phyloP scores from a whole-genome alignment of 2,329 filamentous ascomycete genomes.

The Monilinia polystroma region DNA sequence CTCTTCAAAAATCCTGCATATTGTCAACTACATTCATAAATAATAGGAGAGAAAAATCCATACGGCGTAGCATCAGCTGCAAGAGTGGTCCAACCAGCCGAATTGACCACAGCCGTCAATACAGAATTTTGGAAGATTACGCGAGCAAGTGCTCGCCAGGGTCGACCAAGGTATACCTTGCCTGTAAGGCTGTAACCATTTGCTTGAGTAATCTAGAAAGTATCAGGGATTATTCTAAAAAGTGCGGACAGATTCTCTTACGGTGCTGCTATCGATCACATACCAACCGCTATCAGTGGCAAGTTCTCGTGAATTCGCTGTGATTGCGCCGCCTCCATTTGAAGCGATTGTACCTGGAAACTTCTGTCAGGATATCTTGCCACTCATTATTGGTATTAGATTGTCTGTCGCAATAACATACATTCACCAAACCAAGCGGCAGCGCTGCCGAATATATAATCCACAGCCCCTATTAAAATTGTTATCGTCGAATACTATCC shows the following conservation, averaged over 20 bases:
- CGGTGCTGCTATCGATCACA: slow-evolving; percentile 14
- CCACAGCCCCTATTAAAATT: slow-evolving; percentile 7
- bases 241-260: not conserved
- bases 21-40: not conserved
- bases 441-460: slow-evolving; percentile 19
- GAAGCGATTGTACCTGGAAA: slow-evolving; percentile 11
- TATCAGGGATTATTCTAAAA: not conserved
- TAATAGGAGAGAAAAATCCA: not conserved
- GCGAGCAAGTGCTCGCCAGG: slow-evolving; percentile 49
- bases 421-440: slow-evolving; percentile 20
- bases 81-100: slow-evolving; percentile 46
- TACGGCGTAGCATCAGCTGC: slow-evolving; percentile 29
- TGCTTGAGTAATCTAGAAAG: slow-evolving; percentile 26
- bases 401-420: not conserved
- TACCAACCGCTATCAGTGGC: slow-evolving; percentile 3
- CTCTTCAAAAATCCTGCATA: slow-evolving; percentile 10
- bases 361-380: not conserved
- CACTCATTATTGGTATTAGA: not conserved
- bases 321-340: slow-evolving; percentile 15
- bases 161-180: slow-evolving; percentile 51
- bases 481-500: no score
- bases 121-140: slow-evolving; percentile 51
- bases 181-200: slow-evolving; percentile 35
- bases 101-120: slow-evolving; percentile 50
- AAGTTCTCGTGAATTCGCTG: slow-evolving; percentile 5